Percentiles rank a stretch among this genome's conserved stretches.
Conservation (phyloP, 1,284 basidiomycete genomes). For the Apiotrichum domesticum region DNA sequence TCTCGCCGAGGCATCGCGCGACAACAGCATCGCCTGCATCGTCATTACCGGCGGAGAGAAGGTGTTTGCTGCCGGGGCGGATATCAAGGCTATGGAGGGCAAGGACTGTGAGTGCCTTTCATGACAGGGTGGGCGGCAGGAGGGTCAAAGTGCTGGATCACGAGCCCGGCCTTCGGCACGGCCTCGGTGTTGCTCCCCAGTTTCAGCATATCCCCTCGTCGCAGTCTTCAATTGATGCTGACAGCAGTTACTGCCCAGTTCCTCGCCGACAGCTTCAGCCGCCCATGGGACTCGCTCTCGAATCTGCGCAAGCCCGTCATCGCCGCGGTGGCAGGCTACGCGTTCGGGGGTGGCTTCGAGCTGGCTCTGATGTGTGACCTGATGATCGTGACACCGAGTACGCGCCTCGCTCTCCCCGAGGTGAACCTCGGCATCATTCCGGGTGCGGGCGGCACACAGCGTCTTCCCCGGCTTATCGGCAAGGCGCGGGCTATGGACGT, state of each 20-base stretch:
- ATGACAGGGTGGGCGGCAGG: too few relatives aligned
- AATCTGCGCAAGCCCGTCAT: conserved; percentile 84
- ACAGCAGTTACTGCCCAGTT: background rate
- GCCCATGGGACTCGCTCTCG: conserved; percentile 47
- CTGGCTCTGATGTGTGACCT: conserved; percentile 92
- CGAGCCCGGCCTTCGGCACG: too few relatives aligned
- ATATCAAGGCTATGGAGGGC: conserved; percentile 59
- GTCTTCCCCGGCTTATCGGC: conserved; percentile 75
- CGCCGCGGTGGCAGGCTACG: conserved; percentile 91
- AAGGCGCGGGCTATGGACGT: conserved; percentile 77
- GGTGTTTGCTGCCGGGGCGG: conserved; percentile 74
- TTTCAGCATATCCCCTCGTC: too few relatives aligned
- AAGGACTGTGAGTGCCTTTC: conserved; percentile 63
- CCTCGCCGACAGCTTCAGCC: conserved; percentile 54
- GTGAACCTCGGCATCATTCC: conserved; percentile 84
- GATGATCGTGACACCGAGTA: conserved; percentile 82
- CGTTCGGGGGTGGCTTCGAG: conserved; percentile 95
- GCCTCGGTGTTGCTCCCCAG: too few relatives aligned
- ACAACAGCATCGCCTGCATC: conserved; percentile 68
- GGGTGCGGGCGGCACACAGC: conserved; percentile 84
- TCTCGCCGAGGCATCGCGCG: conserved; percentile 62
- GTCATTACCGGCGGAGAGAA: conserved; percentile 89
- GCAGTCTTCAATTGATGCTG: background rate
- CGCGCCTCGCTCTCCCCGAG: conserved; percentile 66
- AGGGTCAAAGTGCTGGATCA: too few relatives aligned